Evolutionary conservation across 805 yeast species (phyloP), one percentile per base, ranked within the genome.

Genomic region (Barnettozyma vustinii): DNA sequence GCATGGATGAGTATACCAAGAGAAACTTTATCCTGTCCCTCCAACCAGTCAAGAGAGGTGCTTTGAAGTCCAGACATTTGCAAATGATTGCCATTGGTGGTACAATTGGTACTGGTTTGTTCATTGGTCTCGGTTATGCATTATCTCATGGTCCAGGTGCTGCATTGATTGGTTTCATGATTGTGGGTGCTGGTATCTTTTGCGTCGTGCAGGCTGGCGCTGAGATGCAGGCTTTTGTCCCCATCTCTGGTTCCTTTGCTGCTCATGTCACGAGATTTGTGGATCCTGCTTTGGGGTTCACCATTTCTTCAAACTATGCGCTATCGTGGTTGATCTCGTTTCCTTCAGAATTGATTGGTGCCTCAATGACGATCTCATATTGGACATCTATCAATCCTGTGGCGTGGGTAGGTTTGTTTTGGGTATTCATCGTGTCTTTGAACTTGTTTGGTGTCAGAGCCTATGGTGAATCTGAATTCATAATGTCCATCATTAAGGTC

Each of bases 1-100:
- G 56, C 4, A 47, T 62, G 56, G 57, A 54, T 19, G 52, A 47
- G 9, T 51, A 56, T 9, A 56, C 58, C 36, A 56, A 56, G 46
- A 55, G 57, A 40, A 61, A 62, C 44, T 58, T 56, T 49, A 55
- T 60, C 35, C 51, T 62, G 9, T 51, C 62, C 3, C 37, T 87
- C 83, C 62, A 58, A 23, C 62, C 62, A 1, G 33, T 58, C 27
- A 58, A 50, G 20, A 50, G 42, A 19, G 48, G 37, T 33, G 68
- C 75, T 9, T 65, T 81, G 59, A 79, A 79, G 58, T 67, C 73
- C 27, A 73, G 85, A 65, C 87, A 81, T 58, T 62, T 83, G 55
- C 81, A 81, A 54, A 79, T 83, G 77, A 75, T 83, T 52, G 83
- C 88, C 40, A 76, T 83, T 51, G 89, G 87, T 53, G 87, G 87